Base-by-base conservation (phyloP, 2,329 filamentous ascomycete genomes). In the Beauveria asiatica region DNA sequence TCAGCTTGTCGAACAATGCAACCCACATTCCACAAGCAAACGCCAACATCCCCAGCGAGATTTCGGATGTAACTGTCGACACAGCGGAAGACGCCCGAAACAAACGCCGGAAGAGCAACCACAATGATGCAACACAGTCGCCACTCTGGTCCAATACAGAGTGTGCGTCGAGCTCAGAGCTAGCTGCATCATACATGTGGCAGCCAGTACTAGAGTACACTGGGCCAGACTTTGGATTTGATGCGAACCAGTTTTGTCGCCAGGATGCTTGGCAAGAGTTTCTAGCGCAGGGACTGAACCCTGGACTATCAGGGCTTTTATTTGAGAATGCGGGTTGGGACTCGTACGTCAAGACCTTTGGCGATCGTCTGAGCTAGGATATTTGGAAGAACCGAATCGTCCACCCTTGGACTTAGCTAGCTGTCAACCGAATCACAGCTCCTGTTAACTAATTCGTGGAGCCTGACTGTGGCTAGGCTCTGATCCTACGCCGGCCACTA, bases 171-270 rank as follows among this genome's bases (percentile, higher is more conserved):
- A 9, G 7, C 25, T 8, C 27, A 5, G 27, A 5, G 2, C n/a
- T n/a, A 13, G 10, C 25, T 8, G 11, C 54, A 11, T 48, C 44
- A 5, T 48, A 57, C 25, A 60, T 54, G 13, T 59, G 57, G 56
- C 57, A 62, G 21, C 56, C 55, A 13, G 57, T 59, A 11, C 21
- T 59, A 6, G 45, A 62, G 21, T 62, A 62, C 33, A 62, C 50
- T 8, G 61, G 61, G 2, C 61, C 61, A 10, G 61, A 62, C 21
- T 60, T 62, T 41, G 61, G 61, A 1, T 62, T 62, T 19, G 61
- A 62, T 33, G 23, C 61, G 23, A 42, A 42, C 19, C 33, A 41
- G 4, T 45, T 60, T 7, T 33, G 42, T 21, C 54, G 42, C 19
- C 54, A 57, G 54, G 54, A 46, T 57, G 54, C 54, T 27, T 45